Evolutionary conservation across 2,329 filamentous ascomycete genomes (phyloP), one percentile per base, ranked within the genome.

Genomic region (Conoideocrella luteorostrata): DNA sequence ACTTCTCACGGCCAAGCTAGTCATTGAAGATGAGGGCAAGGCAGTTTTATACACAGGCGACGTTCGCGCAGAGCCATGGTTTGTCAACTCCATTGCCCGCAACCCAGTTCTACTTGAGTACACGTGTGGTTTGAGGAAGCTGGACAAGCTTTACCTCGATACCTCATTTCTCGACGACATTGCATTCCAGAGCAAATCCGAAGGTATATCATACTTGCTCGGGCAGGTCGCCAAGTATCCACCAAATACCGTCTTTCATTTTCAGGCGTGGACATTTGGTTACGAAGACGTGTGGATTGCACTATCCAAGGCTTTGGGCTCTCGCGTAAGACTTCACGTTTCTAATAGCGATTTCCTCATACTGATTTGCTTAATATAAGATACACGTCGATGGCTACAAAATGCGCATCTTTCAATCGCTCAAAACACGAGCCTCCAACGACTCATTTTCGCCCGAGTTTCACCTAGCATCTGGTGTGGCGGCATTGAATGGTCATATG

Each of bases 221-320:
- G 65, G 69, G 4, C 84, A 88, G 51, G 73, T 95, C 0, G 61
- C 67, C 0, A 58, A 66, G 20, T 95, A 91, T 59, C 84, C 89
- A 0, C 49, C 69, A 2, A 78, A 88, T 30, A 95, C 88, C 0
- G 61, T 84, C 1, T 96, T 95, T 55, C 86, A 95, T 60, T 75
- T 97, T 36, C 79, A 89, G 45, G 79, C 88, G 1, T 95, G 90
- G 89, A 96, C 91, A 0, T 93, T 93, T 57, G 74, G 74, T 1
- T 95, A 96, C 50, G 90, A 97, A 59, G 86, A 95, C 41, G 88
- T 95, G 0, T 96, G 89, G 89, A 70, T 89, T 46, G 84, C 88
- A 0, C 65, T 97, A 1, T 82, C 88, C 0, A 76, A 81, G 18
- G 78, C 80, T 10, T 67, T 96, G 1, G 65, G 77, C 5, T 83